Base-by-base conservation (phyloP, 2,329 filamentous ascomycete species). In the Epicoccum sorghinum region DNA sequence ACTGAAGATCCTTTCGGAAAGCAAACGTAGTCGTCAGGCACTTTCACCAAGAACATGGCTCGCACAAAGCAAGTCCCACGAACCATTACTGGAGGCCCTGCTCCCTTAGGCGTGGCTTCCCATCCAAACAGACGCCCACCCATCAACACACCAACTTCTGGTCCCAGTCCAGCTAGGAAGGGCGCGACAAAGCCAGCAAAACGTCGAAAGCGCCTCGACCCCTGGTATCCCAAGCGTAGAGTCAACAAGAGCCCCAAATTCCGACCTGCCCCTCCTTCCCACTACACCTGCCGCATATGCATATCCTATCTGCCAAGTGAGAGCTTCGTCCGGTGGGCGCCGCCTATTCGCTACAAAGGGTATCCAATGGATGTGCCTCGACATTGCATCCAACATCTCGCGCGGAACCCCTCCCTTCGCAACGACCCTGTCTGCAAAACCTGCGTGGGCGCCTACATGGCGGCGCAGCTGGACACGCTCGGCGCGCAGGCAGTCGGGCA, bases 251-350 rank as follows among this genome's bases (percentile, higher is more conserved):
- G 52, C 32, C 57, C 58, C 3, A 53, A 36, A 14, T 39, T 51
- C 25, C 57, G 58, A 25, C 27, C 52, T 25, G 53, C 58, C 25
- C 58, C 59, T 10, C 48, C 55, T 4, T 58, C 59, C 24, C 62
- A 67, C 43, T 65, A 54, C 48, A 67, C 61, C n/a, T 69, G 65
- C 47, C 61, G 64, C 0, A 67, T 67, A 9, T 69, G 65, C 36
- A 58, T 64, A 23, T 60, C 61, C 10, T 58, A 63, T 23, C 56
- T 60, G 9, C 35, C 62, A 3, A 46, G 29, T 2, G 50, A 52
- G 1, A 23, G 59, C 4, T 71, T 70, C 36, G 50, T 67, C n/a
- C 42, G 25, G 18, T 69, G 64, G 59, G 29, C 62, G 6, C 23
- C 60, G 10, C 52, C 42, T 2, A 55, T 39, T 10, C 57, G 59